Evolutionary conservation across 2,329 filamentous ascomycete genomes (phyloP), one percentile per base, ranked within the genome.

Genomic region (Scytalidium sp.): DNA sequence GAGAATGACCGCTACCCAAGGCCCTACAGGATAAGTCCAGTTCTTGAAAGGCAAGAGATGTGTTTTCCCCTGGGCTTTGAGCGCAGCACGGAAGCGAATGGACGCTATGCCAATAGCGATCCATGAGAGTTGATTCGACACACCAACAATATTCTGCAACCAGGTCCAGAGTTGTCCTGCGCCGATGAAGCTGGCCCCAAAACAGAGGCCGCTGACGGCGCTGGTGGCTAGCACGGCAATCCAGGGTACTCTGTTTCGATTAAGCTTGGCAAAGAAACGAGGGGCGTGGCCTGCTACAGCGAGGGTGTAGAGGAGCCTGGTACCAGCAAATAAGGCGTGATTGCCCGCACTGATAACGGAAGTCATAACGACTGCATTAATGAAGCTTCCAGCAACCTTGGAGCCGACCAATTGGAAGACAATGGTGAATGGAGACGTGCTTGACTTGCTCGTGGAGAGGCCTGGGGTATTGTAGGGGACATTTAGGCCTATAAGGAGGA

Each of bases 71-170:
- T 87, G 84, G 2, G 67, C 62, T 43, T 71, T 70, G 47, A 87
- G 67, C 3, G 72, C 84, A 3, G 72, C 67, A 21, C 84, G 80
- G 70, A 87, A 87, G 21, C 84, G 80, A n/a, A 87, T 67, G 0
- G 81, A 85, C 1, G 83, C 78, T 47, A 86, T 71, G 6, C 81
- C 78, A 51, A 87, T 87, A 49, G 79, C 74, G 56, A 81, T 77
- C 83, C 84, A 87, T 45, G 80, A 80, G 3, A 87, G 67, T 65
- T 86, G 83, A 62, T 85, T 86, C 0, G 82, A 85, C 0, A 87
- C 83, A 10, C 83, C 83, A 49, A 87, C 81, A 42, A 87, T 76
- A 50, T 85, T 85, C 60, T 86, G 83, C 17, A 86, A 66, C 83
- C 83, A 86, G 1, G 74, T 77, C 83, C 83, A 86, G 3, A 86